Evolutionary conservation across 352 stramenopile genomes (phyloP).

Genomic region (Phytophthora chlamydospora): DNA sequence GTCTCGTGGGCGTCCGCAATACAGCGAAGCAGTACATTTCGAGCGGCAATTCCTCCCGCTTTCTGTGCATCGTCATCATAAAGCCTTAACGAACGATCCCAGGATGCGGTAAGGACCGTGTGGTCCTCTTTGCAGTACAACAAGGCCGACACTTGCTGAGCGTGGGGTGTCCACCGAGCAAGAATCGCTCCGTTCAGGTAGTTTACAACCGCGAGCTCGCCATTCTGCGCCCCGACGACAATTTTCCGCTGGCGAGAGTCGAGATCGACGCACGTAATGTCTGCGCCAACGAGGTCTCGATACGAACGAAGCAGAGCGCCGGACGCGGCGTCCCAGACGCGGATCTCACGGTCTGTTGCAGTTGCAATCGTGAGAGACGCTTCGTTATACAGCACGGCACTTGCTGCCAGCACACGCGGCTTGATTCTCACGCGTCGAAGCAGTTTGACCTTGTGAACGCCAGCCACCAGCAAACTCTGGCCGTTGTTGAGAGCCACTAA

Average conservation of each 20-base stretch:
- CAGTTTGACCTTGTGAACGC: constrained; percentile 75
- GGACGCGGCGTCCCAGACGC: constrained; percentile 70
- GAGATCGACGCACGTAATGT: constrained; percentile 78
- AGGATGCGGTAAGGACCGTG: constrained; percentile 75
- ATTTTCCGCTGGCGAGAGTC: constrained; percentile 76
- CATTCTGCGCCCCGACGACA: constrained; percentile 68
- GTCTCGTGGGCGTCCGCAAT: constrained; percentile 73
- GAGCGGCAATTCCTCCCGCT: constrained; percentile 26
- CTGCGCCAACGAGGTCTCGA: constrained; percentile 49
- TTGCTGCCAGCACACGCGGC: constrained; percentile 62
- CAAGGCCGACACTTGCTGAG: constrained; percentile 63
- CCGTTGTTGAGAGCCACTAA: constrained; percentile 69
- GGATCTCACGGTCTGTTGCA: constrained; percentile 69
- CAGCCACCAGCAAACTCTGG: constrained; percentile 60
- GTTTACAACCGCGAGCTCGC: constrained; percentile 72
- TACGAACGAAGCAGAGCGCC: constrained; percentile 67
- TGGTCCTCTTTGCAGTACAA: constrained; percentile 82
- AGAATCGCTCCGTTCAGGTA: constrained; percentile 79
- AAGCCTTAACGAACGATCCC: constrained; percentile 73
- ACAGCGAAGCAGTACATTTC: constrained; percentile 68
- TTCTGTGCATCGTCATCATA: constrained; percentile 68
- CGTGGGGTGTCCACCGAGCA: constrained; percentile 66
- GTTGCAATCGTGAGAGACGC: constrained; percentile 72
- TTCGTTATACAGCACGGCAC: constrained; percentile 70
- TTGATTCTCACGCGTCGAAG: constrained; percentile 71